These are phyloP conservation scores for Aspergillus sp. DNA, from an alignment of 2,329 filamentous ascomycete species.

Conservation along the genomic window DNA sequence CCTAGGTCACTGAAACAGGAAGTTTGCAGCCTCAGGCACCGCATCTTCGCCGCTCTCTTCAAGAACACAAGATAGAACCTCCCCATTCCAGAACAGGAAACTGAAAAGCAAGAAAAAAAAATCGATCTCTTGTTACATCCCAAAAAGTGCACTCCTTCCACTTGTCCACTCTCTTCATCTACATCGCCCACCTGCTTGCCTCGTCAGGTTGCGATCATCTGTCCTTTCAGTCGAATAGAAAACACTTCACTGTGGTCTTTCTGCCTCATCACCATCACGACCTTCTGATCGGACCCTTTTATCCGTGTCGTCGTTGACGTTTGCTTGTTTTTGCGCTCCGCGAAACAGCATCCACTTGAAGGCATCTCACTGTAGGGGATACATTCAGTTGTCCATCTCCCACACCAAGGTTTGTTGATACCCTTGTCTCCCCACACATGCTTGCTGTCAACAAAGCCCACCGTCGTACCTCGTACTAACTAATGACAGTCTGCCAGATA, in stretches of 20 bases:
- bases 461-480: conserved; percentile 8
- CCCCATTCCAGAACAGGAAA: conserved; percentile 27
- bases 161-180: conserved; percentile 26
- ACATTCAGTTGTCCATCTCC: conserved; percentile 99
- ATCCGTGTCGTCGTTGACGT: conserved; percentile 1
- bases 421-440: conserved; percentile 26
- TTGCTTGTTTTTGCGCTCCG: conserved; percentile 1
- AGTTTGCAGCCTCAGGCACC: conserved; percentile 30
- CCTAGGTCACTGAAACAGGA: conserved; percentile 29
- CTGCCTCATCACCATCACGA: conserved; percentile 17
- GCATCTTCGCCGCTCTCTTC: conserved; percentile 32
- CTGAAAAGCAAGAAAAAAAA: conserved; percentile 27
- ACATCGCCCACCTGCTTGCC: conserved; percentile 16
- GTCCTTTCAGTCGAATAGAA: conserved; percentile 28
- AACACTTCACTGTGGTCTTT: conserved; percentile 47
- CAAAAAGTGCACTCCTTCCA: conserved; percentile 22
- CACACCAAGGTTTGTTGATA: conserved; percentile 61
- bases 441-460: conserved; percentile 22
- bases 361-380: conserved; percentile 66
- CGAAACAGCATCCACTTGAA: conserved; percentile 16
- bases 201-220: conserved; percentile 22
- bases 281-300: conserved; percentile 8
- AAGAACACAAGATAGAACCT: conserved; percentile 31
- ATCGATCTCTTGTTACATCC: conserved; percentile 18
- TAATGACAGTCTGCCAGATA: not conserved